Evolutionary conservation across 2,329 filamentous ascomycete species (phyloP).

Genomic region (Cordyceps fumosorosea): DNA sequence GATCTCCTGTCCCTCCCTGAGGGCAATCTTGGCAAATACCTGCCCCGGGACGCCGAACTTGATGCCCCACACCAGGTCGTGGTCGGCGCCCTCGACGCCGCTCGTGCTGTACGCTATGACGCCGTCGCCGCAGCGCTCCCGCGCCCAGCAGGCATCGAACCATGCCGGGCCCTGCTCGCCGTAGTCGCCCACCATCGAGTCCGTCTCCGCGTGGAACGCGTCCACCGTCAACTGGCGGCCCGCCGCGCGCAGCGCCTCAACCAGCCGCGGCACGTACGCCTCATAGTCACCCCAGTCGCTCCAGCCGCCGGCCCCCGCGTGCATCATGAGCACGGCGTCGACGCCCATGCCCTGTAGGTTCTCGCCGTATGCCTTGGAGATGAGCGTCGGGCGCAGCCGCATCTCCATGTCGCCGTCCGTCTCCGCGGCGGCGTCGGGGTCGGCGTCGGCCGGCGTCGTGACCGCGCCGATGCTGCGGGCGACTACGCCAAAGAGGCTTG

Average conservation of each 20-base stretch:
- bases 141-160: constrained; percentile 24
- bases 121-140: constrained; percentile 7
- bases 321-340: constrained; percentile 24
- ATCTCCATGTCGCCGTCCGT: constrained; percentile 19
- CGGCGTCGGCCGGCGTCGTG: no score
- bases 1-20: not conserved
- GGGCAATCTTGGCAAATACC: constrained; percentile 17
- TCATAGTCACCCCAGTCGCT: constrained; percentile 27
- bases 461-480: not conserved
- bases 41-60: constrained; percentile 16
- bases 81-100: constrained; percentile 21
- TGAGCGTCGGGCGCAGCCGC: constrained; percentile 14
- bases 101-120: constrained; percentile 19
- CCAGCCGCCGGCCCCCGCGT: constrained; percentile 19
- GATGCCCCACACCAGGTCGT: constrained; percentile 22
- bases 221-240: constrained; percentile 19
- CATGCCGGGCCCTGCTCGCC: constrained; percentile 21
- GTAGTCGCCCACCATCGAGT: constrained; percentile 23
- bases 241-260: constrained; percentile 14
- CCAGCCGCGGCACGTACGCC: constrained; percentile 21
- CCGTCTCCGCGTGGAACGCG: constrained; percentile 24
- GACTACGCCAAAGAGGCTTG: not conserved
- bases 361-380: constrained; percentile 18
- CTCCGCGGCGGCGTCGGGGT: not conserved
- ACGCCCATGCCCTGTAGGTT: constrained; percentile 21